Percentiles rank a stretch among this genome's conserved stretches.
These are phyloP conservation scores for Serendipita indica DNA, from an alignment of 768 basidiomycete genomes.

Conservation along the genomic window DNA sequence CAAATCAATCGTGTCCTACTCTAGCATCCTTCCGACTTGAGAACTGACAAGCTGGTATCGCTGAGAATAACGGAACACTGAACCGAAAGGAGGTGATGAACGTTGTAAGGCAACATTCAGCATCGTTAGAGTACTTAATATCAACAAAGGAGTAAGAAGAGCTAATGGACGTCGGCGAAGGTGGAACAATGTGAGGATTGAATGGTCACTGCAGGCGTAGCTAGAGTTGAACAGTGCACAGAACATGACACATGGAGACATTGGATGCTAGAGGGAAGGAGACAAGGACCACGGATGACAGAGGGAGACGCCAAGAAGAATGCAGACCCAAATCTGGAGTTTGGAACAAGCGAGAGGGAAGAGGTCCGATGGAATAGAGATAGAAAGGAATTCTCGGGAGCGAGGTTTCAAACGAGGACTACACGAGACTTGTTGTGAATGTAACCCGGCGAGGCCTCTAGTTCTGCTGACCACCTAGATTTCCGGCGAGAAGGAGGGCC, in stretches of 20 bases:
- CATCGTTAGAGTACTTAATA: background rate
- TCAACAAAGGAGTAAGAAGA: background rate
- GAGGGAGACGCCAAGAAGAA: background rate
- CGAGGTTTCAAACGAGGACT: background rate
- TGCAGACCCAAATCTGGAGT: background rate
- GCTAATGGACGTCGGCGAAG: background rate
- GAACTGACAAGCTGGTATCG: too few relatives aligned
- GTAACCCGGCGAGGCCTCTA: background rate
- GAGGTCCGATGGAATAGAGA: background rate
- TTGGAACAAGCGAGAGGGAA: background rate
- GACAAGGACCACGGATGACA: background rate
- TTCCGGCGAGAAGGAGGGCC: conserved; percentile 5
- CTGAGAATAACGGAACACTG: too few relatives aligned
- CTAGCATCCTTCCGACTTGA: too few relatives aligned
- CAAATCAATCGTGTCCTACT: too few relatives aligned
- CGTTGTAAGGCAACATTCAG: too few relatives aligned
- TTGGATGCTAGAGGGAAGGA: background rate
- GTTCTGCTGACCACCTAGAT: background rate
- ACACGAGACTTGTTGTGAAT: background rate
- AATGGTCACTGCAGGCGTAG: conserved; percentile 1
- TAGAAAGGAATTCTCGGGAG: background rate
- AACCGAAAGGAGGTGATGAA: too few relatives aligned
- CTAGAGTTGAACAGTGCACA: too few relatives aligned
- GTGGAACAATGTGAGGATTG: background rate
- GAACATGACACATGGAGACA: background rate